phyloP scores from a whole-genome alignment of 805 yeast genomes.

The Vanderwaltozyma yarrowii region DNA sequence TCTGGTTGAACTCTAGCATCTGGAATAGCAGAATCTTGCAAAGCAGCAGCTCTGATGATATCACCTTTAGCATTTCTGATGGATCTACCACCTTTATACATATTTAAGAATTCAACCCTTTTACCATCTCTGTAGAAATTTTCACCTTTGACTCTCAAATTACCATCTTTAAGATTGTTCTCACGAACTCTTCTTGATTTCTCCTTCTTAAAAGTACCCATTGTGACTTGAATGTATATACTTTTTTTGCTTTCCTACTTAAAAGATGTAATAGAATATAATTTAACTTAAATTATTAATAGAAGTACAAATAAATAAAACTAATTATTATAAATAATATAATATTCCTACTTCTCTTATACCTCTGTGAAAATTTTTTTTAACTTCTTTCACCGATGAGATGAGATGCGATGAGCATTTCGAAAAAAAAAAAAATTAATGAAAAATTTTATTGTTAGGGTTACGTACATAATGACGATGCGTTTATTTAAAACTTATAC shows the following conservation, averaged over 20 bases:
- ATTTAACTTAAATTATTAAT: no score
- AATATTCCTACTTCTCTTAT: neutral
- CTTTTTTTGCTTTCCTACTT: no score
- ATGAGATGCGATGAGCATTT: no score
- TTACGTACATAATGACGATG: no score
- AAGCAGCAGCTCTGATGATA: conserved; percentile 71
- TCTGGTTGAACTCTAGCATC: conserved; percentile 92
- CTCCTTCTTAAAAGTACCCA: conserved; percentile 95
- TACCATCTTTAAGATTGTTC: conserved; percentile 76
- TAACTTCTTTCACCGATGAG: no score
- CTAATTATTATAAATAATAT: neutral
- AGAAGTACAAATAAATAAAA: no score
- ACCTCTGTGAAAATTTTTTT: neutral
- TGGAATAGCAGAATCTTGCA: conserved; percentile 82
- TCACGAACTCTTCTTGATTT: conserved; percentile 77
- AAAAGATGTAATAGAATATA: no score
- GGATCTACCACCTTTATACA: conserved; percentile 91
- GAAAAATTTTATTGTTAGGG: no score
- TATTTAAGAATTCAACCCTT: conserved; percentile 76
- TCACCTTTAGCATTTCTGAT: conserved; percentile 82
- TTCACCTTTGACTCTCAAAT: conserved; percentile 90
- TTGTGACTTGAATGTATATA: conserved; percentile 18
- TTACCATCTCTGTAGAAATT: conserved; percentile 93
- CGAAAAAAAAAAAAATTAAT: no score
- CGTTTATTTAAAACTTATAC: no score